phyloP scores from a whole-genome alignment of 305 asterid genomes.

The Caryopteris hybrid region DNA sequence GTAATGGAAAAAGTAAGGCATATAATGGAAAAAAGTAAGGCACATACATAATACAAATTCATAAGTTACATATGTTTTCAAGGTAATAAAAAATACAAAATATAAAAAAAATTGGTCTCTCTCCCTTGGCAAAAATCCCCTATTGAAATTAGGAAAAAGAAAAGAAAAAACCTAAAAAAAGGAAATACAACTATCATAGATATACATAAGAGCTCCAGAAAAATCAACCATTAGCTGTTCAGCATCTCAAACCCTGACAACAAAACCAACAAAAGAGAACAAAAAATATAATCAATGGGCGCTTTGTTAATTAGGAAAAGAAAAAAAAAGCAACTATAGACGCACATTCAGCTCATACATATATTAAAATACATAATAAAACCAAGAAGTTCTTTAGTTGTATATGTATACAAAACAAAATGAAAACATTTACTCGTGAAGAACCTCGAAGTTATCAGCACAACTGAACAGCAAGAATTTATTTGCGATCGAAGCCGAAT shows the following conservation, averaged over 20 bases:
- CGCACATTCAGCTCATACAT: constrained; percentile 20
- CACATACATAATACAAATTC: constrained; percentile 31
- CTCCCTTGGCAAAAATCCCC: constrained; percentile 22
- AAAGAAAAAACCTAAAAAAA: constrained; percentile 15
- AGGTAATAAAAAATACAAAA: constrained; percentile 26
- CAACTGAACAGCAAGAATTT: background rate
- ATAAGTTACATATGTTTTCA: constrained; percentile 40
- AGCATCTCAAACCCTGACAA: constrained; percentile 53
- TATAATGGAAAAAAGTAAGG: constrained; percentile 16
- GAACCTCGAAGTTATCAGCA: constrained; percentile 31
- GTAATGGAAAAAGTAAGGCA: constrained; percentile 21
- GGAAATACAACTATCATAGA: constrained; percentile 33
- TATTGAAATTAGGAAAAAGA: constrained; percentile 10
- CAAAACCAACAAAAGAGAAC: constrained; percentile 34
- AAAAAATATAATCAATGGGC: constrained; percentile 26
- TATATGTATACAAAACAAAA: background rate
- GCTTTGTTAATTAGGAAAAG: background rate
- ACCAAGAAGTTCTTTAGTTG: background rate
- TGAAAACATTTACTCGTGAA: constrained; percentile 22
- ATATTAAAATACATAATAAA: background rate
- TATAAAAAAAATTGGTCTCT: constrained; percentile 18
- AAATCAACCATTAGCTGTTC: constrained; percentile 56
- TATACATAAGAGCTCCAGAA: constrained; percentile 49
- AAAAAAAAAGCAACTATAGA: constrained; percentile 1
- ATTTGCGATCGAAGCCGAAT: constrained; percentile 28